Percentiles rank a stretch among this genome's conserved stretches.
Evolutionary conservation across 169 alveolate genomes (phyloP).

Genomic region (Cryptosporidium tyzzeri): DNA sequence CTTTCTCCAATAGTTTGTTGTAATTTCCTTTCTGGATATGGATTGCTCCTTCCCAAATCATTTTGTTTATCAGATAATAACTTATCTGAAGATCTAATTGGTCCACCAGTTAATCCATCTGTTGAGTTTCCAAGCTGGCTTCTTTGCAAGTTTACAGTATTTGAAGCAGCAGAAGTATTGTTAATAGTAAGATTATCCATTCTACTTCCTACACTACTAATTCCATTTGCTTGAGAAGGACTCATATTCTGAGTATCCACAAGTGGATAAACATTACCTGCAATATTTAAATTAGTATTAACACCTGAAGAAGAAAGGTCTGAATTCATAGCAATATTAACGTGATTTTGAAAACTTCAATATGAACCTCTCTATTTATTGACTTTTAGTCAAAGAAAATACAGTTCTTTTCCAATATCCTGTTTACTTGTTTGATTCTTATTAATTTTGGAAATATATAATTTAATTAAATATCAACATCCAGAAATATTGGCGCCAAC

Average conservation of each 20-base stretch:
- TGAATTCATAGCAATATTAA: neutral
- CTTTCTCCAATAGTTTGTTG: neutral
- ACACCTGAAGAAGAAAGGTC: constrained; percentile 1
- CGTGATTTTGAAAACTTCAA: neutral
- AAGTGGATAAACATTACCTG: neutral
- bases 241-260: neutral
- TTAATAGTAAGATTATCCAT: constrained; percentile 11
- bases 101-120: constrained; percentile 14
- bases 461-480: neutral
- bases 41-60: constrained; percentile 9
- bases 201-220: constrained; percentile 1
- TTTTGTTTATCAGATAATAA: neutral
- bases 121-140: neutral
- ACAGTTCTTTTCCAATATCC: neutral
- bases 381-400: neutral
- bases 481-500: constrained; percentile 10
- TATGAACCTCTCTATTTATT: neutral
- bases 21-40: constrained; percentile 4
- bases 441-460: neutral
- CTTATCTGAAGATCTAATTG: constrained; percentile 28
- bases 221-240: neutral
- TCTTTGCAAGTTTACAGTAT: neutral
- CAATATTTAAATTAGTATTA: neutral
- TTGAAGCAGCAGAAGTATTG: neutral
- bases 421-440: neutral